phyloP scores from a whole-genome alignment of 1,284 basidiomycete genomes.

The Malassezia nana region DNA sequence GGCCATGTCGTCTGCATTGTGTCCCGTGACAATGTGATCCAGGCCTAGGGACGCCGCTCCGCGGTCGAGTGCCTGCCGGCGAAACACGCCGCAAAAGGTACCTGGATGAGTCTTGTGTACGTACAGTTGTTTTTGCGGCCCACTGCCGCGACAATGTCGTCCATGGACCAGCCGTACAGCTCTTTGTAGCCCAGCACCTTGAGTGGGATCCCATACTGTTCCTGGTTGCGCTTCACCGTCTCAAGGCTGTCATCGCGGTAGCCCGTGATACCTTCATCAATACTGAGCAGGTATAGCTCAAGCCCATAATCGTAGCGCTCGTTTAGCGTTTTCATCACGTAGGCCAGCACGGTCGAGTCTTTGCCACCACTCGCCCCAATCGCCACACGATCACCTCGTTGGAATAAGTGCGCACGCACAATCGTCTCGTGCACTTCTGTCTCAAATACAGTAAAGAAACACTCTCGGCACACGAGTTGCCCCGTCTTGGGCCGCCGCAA shows the following conservation, averaged over 20 bases:
- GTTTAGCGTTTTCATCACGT: constrained; percentile 91
- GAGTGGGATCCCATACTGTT: constrained; percentile 86
- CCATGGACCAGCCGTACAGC: constrained; percentile 99
- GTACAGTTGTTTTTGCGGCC: constrained; percentile 93
- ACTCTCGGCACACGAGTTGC: constrained; percentile 87
- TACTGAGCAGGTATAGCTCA: constrained; percentile 82
- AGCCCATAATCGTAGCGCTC: constrained; percentile 86
- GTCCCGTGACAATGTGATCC: constrained; percentile 96
- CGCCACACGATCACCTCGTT: constrained; percentile 82
- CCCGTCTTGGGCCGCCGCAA: constrained; percentile 93
- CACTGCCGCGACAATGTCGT: constrained; percentile 80
- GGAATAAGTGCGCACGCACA: constrained; percentile 60
- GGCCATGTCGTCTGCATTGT: constrained; percentile 97
- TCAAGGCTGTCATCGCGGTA: constrained; percentile 96
- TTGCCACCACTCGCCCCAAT: constrained; percentile 98
- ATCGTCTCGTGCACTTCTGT: constrained; percentile 97
- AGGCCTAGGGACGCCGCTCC: constrained; percentile 80
- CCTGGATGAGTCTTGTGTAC: constrained; percentile 40
- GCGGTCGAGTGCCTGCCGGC: constrained; percentile 86
- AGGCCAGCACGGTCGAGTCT: constrained; percentile 94
- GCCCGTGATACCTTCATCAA: constrained; percentile 96
- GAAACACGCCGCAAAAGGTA: constrained; percentile 96
- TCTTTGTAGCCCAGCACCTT: constrained; percentile 94
- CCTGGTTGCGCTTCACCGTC: constrained; percentile 95
- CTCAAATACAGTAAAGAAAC: constrained; percentile 95